phyloP scores from a whole-genome alignment of 2,329 filamentous ascomycete species.

The Helicocarpus griseus region DNA sequence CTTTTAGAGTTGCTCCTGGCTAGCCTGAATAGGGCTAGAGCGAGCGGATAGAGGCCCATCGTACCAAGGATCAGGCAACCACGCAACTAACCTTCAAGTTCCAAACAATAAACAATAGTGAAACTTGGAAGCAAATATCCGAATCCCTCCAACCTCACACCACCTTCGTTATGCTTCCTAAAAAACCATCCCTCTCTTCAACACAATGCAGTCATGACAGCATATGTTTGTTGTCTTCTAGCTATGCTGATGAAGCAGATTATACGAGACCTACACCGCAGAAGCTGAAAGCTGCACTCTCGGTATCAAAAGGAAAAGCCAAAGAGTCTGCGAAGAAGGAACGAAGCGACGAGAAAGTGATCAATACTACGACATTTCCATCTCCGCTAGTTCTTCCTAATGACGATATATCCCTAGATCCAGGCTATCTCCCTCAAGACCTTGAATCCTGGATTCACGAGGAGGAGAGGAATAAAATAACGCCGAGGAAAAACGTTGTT shows the following conservation, averaged over 20 bases:
- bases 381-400: constrained; percentile 50
- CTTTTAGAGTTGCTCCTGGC: not conserved
- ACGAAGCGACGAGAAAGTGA: not conserved
- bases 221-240: not conserved
- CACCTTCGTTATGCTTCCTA: no score
- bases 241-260: not conserved
- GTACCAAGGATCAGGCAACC: not conserved
- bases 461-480: constrained; percentile 42
- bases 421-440: constrained; percentile 43
- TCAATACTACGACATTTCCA: constrained; percentile 38
- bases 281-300: not conserved
- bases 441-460: constrained; percentile 42
- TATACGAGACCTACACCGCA: not conserved
- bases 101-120: not conserved
- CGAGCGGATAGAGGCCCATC: not conserved
- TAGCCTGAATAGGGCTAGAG: not conserved
- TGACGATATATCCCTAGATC: constrained; percentile 49
- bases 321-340: not conserved
- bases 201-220: not conserved
- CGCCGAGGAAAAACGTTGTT: constrained; percentile 37
- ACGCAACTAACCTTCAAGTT: no score
- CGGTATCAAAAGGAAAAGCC: no score
- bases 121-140: not conserved
- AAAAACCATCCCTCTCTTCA: not conserved
- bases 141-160: no score